Conservation (phyloP, 2,329 filamentous ascomycete species). For the Colletotrichum tamarilloi region DNA sequence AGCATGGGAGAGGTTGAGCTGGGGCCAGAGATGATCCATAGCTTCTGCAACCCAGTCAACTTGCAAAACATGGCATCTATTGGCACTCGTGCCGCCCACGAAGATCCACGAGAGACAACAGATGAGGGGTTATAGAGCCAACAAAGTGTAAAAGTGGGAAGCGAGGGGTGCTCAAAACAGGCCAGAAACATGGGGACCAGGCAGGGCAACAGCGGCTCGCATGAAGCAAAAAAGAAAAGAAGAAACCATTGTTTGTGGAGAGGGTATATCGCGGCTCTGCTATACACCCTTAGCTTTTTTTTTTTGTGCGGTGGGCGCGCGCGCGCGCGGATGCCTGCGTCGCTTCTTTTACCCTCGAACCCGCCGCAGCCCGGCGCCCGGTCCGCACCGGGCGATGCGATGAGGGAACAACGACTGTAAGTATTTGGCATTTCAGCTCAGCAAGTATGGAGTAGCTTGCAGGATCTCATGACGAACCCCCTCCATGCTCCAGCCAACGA, state of each 20-base stretch:
- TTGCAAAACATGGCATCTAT: background rate
- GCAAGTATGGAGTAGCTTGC: background rate
- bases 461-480: background rate
- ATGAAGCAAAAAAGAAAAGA: conserved; percentile 14
- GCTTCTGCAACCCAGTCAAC: background rate
- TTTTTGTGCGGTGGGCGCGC: background rate
- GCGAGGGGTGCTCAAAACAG: conserved; percentile 21
- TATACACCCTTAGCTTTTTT: conserved; percentile 25
- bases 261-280: conserved; percentile 32
- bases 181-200: conserved; percentile 1
- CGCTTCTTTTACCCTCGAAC: background rate
- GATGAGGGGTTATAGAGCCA: background rate
- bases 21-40: background rate
- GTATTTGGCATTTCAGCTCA: background rate
- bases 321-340: background rate
- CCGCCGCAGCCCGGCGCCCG: conserved; percentile 1
- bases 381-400: background rate
- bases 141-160: background rate
- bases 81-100: background rate
- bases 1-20: background rate
- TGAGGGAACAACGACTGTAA: background rate
- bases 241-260: background rate
- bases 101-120: background rate
- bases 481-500: background rate
- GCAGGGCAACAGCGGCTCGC: background rate